Evolutionary conservation across 2,329 filamentous ascomycete species (phyloP).

Genomic region (Beauveria varroae): DNA sequence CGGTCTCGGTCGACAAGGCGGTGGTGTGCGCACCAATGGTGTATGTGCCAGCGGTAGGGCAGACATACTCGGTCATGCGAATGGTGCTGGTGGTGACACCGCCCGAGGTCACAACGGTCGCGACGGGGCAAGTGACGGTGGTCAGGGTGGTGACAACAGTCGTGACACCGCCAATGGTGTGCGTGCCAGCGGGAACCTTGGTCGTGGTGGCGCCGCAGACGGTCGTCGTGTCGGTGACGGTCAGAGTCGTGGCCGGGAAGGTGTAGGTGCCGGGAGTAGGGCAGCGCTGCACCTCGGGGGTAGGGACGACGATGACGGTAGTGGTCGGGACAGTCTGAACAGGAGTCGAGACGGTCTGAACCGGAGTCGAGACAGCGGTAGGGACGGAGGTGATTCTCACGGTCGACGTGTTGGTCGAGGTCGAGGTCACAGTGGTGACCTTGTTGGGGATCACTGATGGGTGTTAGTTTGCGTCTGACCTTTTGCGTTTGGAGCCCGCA

Average conservation of each 20-base stretch:
- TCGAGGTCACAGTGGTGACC: constrained; percentile 14
- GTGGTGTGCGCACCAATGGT: constrained; percentile 64
- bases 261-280: constrained; percentile 66
- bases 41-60: constrained; percentile 67
- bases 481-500: neutral
- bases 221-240: constrained; percentile 58
- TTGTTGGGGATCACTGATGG: constrained; percentile 16
- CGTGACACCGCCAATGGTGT: constrained; percentile 66
- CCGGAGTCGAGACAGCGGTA: constrained; percentile 27
- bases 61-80: constrained; percentile 63
- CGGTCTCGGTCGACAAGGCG: constrained; percentile 44
- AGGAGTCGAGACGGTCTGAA: constrained; percentile 25
- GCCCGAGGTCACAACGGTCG: constrained; percentile 51
- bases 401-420: constrained; percentile 13
- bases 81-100: constrained; percentile 59
- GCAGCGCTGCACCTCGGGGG: constrained; percentile 46
- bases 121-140: constrained; percentile 63
- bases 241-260: constrained; percentile 64
- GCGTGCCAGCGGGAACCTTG: constrained; percentile 52
- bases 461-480: neutral
- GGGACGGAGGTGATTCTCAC: constrained; percentile 24
- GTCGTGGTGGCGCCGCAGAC: constrained; percentile 58
- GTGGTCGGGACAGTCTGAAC: constrained; percentile 24
- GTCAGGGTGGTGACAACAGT: constrained; percentile 60
- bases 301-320: constrained; percentile 42